Base-by-base conservation (phyloP, 2,329 filamentous ascomycete genomes). In the Acarospora socialis region DNA sequence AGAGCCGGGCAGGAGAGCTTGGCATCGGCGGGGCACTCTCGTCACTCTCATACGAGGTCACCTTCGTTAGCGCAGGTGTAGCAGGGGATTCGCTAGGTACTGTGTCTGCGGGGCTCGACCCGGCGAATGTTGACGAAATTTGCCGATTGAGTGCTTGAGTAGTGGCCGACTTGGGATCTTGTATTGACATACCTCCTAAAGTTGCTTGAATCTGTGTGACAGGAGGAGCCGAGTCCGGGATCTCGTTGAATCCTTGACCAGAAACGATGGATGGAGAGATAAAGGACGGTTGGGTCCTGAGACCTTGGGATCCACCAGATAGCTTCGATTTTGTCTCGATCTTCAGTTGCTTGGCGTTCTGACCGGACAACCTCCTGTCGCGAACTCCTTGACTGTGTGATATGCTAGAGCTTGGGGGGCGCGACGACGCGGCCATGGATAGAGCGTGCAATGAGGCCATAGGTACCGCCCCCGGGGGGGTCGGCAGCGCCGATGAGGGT, bases 281-380 rank as follows among this genome's bases (percentile, higher is more conserved):
- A 12, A 42, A 30, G 17, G 37, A 36, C 30, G 32, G 47, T 50
- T 43, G 45, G 50, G 41, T 31, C 39, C 49, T 36, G 41, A 46
- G 37, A 50, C 52, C 44, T 51, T 53, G 18, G 8, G 28, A 6
- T 31, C 29, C 30, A 5, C 25, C 19, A 24, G 30, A 14, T 14
- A 29, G 13, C 20, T 34, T 42, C 16, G 54, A 30, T 51, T 57
- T 59, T 7, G 84, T 94, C 53, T 94, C 82, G 34, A 95, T 94
- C 57, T 84, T 92, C 30, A 95, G 62, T 47, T 86, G 80, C 51
- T 81, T 86, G 9, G 70, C 61, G 45, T 81, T 82, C 45, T 82
- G 77, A 5, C 79, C 81, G 3, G 86, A 93, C 19, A 92, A 59
- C 39, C 86, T 71, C 38, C 86, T 70, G 44, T 69, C 81, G 32